Base-by-base conservation (phyloP, 2,329 filamentous ascomycete species). In the Fusarium transvaalense region DNA sequence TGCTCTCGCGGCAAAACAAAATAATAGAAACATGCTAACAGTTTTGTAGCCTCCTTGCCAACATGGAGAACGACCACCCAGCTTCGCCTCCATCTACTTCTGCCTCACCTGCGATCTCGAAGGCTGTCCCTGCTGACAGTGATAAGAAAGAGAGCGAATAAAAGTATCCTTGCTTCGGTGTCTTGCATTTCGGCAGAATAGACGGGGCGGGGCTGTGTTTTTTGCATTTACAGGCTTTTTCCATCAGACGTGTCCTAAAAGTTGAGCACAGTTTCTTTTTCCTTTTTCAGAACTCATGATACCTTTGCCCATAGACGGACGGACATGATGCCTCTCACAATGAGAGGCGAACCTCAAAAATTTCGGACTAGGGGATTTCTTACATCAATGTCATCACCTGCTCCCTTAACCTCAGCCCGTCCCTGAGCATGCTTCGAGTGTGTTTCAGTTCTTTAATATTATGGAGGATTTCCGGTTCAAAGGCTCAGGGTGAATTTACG, bases 51-150 rank as follows among this genome's bases (percentile, higher is more conserved):
- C 81, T 88, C 68, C 82, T 89, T 66, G 87, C 86, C 74, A 88
- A 82, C 75, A 86, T 84, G 87, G 89, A 87, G 75, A 84, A 83
- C 72, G 87, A 88, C 76, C 84, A 86, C 80, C 89, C 85, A 64
- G 85, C 87, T 74, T 93, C 91, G 72, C 91, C 92, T 75, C 90
- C 91, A 57, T 90, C 90, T 64, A 86, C 88, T 48, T 83, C 88
- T 68, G 88, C 87, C 59, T 92, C 90, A 56, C 90, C 90, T 47
- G 86, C 87, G 61, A 78, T 90, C 76, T 81, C 88, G 68, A 92
- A 91, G 82, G 85, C 84, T 66, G 84, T 84, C 66, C 84, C 86
- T 29, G 64, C 62, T 66, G 86, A 86, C 76, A 82, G 77, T 63
- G 84, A 82, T 73, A 88, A 88, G 79, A 84, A 85, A 79, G 82